A percentile compares a stretch with the other conserved stretches of the same genome.
Conservation (phyloP, 73 alveolate genomes). For the Tetrahymena malaccensis region DNA sequence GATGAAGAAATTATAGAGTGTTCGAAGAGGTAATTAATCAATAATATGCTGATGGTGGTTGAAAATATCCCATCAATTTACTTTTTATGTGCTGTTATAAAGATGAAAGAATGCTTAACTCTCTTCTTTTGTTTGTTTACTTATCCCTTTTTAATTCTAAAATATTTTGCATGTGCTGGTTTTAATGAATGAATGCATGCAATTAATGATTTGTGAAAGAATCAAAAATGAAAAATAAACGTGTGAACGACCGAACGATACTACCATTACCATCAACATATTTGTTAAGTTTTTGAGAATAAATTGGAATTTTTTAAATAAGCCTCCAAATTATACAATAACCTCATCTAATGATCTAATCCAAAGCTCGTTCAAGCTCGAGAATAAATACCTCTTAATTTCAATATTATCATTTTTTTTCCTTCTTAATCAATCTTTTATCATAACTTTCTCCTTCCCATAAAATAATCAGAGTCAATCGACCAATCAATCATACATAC, state of each 20-base stretch:
- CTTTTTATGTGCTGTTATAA: background rate
- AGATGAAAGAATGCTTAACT: background rate
- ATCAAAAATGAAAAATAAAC: background rate
- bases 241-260: background rate
- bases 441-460: background rate
- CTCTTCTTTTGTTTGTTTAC: background rate
- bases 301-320: background rate
- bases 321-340: background rate
- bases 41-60: background rate
- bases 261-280: background rate
- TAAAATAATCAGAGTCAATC: background rate
- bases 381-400: background rate
- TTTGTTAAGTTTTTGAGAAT: background rate
- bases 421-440: background rate
- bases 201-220: background rate
- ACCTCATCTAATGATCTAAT: background rate
- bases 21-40: background rate
- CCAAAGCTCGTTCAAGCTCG: background rate
- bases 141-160: background rate
- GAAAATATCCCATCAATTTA: background rate
- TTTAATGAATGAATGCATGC: background rate
- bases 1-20: background rate
- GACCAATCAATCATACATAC: background rate
- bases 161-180: background rate
- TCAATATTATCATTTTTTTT: background rate